A percentile compares a stretch with the other conserved stretches of the same genome.
Conservation (phyloP, 306 rosid species). For the Gastrolobium bilobum region DNA sequence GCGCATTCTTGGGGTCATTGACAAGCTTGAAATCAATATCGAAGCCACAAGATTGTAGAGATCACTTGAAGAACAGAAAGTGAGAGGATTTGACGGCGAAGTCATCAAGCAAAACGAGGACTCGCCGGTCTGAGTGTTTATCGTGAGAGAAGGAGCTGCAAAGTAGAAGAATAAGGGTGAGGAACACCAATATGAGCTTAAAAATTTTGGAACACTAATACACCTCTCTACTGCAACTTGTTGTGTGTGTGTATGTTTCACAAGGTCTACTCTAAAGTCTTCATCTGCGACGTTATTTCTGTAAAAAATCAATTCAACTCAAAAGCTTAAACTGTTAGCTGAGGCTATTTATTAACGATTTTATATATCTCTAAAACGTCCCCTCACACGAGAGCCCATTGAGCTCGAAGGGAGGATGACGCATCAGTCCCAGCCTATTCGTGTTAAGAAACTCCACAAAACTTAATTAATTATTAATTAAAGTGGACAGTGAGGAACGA, state of each 20-base stretch:
- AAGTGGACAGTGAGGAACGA: too few relatives aligned
- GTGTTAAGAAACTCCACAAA: too few relatives aligned
- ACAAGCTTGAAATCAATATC: constrained; percentile 94
- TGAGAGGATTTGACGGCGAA: constrained; percentile 88
- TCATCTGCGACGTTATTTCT: constrained; percentile 27
- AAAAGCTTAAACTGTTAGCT: too few relatives aligned
- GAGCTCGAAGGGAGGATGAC: too few relatives aligned
- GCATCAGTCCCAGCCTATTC: too few relatives aligned
- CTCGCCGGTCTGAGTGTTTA: constrained; percentile 73
- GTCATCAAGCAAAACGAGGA: constrained; percentile 91
- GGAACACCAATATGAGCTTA: constrained; percentile 62
- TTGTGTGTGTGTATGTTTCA: neutral
- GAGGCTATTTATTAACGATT: too few relatives aligned
- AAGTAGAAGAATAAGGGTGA: constrained; percentile 67
- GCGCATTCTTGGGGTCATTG: constrained; percentile 78
- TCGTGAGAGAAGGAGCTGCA: constrained; percentile 77
- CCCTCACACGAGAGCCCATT: too few relatives aligned
- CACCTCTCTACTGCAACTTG: constrained; percentile 14
- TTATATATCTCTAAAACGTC: too few relatives aligned
- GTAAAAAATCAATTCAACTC: too few relatives aligned
- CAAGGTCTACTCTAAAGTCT: constrained; percentile 19
- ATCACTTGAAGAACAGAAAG: constrained; percentile 80
- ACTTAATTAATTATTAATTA: too few relatives aligned
- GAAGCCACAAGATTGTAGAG: constrained; percentile 91
- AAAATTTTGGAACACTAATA: constrained; percentile 57